Base-by-base conservation (phyloP, 306 rosid genomes). In the Quercus engelmannii region DNA sequence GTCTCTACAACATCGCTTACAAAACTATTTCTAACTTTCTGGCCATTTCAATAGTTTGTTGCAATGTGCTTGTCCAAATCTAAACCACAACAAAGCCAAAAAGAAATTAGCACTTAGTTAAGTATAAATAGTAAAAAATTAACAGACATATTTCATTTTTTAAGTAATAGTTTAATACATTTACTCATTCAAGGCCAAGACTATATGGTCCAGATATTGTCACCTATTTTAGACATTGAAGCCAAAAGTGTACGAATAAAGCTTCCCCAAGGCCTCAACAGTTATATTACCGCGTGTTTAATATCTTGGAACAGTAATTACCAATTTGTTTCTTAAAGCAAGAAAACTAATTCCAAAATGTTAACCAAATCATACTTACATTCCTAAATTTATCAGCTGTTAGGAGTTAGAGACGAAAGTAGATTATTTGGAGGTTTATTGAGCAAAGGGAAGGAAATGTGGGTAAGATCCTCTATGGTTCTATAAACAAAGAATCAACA, bases 31-130 rank as follows among this genome's bases (percentile, higher is more conserved):
- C 31, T 30, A 30, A 30, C 31, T 30, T 30, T 30, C 31, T 30
- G 31, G 31, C 31, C 31, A 33, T 33, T 33, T 33, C 38, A 86
- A 93, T 95, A 73, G 99, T 85, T 77, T 97, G 91, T 84, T 95
- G 94, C 81, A 95, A 89, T 1, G 99, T 93, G 87, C 99, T 95
- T 52, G 99, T 95, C 98, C 98, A 95, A 78, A 93, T 95, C 99
- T 95, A 85, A 54, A 73, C 72, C 77, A 83, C 63, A 74, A 18
- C 69, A 18, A 67, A 18, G 19, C 23, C 17, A 3, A 67, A 31
- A 33, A 8, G 15, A 67, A 67, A 67, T 31, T 67, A 31, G 49
- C 49, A 17, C 26, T 20, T 8, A 33, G 51, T 31, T 33, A 9
- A 28, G 23, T 6, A 33, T 33, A 31, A 19, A 19, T 35, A 67